phyloP scores from a whole-genome alignment of 2,329 filamentous ascomycete species.

The Exophiala viscosa region DNA sequence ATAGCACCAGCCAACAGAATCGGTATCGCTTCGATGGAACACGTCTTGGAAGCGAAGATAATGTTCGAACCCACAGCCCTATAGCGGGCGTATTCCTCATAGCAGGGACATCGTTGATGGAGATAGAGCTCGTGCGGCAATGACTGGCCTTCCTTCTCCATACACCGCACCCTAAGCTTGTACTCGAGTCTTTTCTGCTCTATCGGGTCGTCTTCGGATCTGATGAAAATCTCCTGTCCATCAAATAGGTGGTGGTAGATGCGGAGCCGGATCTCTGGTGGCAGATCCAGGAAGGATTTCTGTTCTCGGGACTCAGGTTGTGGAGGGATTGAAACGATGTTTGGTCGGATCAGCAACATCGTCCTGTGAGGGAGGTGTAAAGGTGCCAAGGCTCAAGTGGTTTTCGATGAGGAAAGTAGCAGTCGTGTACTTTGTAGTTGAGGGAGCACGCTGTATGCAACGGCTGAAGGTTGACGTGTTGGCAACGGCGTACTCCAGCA shows the following conservation, averaged over 20 bases:
- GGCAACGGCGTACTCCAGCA: too few species aligned
- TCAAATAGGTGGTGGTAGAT: constrained; percentile 2
- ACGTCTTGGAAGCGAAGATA: not conserved
- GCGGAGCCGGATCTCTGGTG: constrained; percentile 5
- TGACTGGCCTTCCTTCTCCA: too few species aligned
- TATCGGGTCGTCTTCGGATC: not conserved
- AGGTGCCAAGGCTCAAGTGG: too few species aligned
- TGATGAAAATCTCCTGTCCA: not conserved
- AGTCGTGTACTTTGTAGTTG: too few species aligned
- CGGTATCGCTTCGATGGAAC: not conserved
- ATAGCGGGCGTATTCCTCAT: not conserved
- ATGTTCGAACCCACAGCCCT: constrained; percentile 1
- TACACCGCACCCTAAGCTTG: too few species aligned
- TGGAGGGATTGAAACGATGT: too few species aligned
- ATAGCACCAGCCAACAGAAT: not conserved
- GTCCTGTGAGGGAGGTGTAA: not conserved
- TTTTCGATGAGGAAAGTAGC: too few species aligned
- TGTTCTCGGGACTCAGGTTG: not conserved
- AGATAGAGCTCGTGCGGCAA: too few species aligned
- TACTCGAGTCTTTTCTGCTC: too few species aligned
- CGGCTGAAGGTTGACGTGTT: too few species aligned
- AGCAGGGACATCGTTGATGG: too few species aligned
- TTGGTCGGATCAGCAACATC: not conserved
- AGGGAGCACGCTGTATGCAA: too few species aligned
- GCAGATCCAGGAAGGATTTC: constrained; percentile 8